phyloP scores from a whole-genome alignment of 1,139 yeast species.

The Kodamaea sp. region DNA sequence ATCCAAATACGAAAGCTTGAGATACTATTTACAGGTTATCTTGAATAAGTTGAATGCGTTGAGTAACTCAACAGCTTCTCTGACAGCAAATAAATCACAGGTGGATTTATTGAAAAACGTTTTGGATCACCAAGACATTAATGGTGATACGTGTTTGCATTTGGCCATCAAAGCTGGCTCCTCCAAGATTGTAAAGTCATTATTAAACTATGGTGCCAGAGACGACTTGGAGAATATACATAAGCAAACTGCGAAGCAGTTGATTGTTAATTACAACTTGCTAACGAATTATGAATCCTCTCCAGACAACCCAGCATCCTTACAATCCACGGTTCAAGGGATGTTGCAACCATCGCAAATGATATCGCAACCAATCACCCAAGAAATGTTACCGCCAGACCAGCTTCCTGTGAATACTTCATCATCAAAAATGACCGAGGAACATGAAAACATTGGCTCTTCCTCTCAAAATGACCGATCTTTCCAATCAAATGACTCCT shows the following conservation, averaged over 20 bases:
- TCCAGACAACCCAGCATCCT: constrained; percentile 6
- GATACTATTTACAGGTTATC: constrained; percentile 37
- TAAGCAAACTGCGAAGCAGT: constrained; percentile 37
- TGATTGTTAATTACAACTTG: constrained; percentile 27
- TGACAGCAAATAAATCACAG: constrained; percentile 11
- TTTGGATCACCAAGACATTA: constrained; percentile 63
- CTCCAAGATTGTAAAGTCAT: constrained; percentile 33
- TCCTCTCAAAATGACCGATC: neutral
- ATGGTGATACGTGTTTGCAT: constrained; percentile 69
- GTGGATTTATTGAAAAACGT: constrained; percentile 56
- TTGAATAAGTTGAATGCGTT: constrained; percentile 36
- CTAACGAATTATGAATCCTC: constrained; percentile 14
- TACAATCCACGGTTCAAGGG: neutral
- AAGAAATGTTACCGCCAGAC: neutral
- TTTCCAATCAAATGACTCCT: constrained; percentile 4
- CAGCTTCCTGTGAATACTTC: too few relatives aligned
- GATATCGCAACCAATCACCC: constrained; percentile 1
- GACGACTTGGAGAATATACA: constrained; percentile 43
- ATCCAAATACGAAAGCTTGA: constrained; percentile 44
- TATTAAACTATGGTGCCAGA: constrained; percentile 45
- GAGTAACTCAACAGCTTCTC: constrained; percentile 26
- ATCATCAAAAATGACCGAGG: too few relatives aligned
- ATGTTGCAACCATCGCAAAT: constrained; percentile 3
- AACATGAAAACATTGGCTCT: too few relatives aligned
- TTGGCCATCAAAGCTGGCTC: constrained; percentile 51